Percentiles rank a stretch among this genome's conserved stretches.
phyloP scores from a whole-genome alignment of 2,329 filamentous ascomycete species.

The Thelonectria blattea region DNA sequence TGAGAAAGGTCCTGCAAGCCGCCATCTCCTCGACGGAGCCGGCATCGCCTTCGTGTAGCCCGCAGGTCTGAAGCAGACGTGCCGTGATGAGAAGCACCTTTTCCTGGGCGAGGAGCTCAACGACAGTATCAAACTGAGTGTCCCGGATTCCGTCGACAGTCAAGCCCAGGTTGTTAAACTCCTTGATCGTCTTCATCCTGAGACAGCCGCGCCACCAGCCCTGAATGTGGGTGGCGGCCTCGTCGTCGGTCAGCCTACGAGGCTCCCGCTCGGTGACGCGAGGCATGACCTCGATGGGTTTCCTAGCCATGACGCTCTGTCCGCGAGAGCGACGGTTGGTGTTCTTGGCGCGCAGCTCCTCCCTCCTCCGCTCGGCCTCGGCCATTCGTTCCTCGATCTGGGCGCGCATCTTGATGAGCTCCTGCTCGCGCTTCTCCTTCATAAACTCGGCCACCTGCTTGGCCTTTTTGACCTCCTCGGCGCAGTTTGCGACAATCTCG shows the following conservation, averaged over 20 bases:
- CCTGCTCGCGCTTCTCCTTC: constrained; percentile 79
- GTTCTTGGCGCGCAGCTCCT: constrained; percentile 65
- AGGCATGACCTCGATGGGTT: constrained; percentile 55
- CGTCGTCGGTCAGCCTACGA: constrained; percentile 59
- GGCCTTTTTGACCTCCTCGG: constrained; percentile 81
- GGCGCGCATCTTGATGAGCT: constrained; percentile 69
- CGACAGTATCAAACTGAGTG: constrained; percentile 77
- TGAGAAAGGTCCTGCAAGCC: constrained; percentile 76
- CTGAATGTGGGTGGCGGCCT: constrained; percentile 71
- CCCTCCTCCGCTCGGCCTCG: constrained; percentile 75
- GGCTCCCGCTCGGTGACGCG: constrained; percentile 56
- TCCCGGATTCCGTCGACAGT: constrained; percentile 73
- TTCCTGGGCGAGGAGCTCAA: constrained; percentile 69
- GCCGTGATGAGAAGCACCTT: constrained; percentile 70
- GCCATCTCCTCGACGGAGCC: constrained; percentile 72
- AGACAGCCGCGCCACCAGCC: constrained; percentile 69
- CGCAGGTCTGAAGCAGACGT: constrained; percentile 71
- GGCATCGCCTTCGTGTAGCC: constrained; percentile 68
- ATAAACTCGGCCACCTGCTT: constrained; percentile 84
- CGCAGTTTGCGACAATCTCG: constrained; percentile 80
- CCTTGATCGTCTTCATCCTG: constrained; percentile 65
- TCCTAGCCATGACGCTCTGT: constrained; percentile 58
- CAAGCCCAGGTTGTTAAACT: constrained; percentile 70
- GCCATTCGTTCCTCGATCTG: constrained; percentile 83
- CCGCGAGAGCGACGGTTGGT: constrained; percentile 59